phyloP scores from a whole-genome alignment of 2,329 filamentous ascomycete genomes.

The Xylaria sp. region DNA sequence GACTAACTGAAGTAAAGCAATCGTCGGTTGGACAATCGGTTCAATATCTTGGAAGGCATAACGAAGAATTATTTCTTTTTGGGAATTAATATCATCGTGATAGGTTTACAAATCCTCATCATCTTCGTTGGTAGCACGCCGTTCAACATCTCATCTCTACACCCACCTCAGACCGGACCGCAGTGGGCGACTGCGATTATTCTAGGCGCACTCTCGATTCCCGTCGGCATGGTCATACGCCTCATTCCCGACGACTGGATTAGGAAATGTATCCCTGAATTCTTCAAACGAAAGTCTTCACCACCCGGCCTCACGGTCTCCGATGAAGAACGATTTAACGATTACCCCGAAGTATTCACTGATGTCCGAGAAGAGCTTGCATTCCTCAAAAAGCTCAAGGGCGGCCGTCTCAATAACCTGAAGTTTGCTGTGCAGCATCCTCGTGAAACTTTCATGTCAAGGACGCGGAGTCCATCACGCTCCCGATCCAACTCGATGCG shows the following conservation, averaged over 20 bases:
- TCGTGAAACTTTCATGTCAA: slow-evolving; percentile 71
- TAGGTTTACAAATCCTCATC: slow-evolving; percentile 89
- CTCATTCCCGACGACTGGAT: slow-evolving; percentile 80
- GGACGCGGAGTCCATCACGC: slow-evolving; percentile 71
- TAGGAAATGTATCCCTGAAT: slow-evolving; percentile 62
- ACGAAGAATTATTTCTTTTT: slow-evolving; percentile 90
- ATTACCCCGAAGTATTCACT: slow-evolving; percentile 77
- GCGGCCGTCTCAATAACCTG: slow-evolving; percentile 82
- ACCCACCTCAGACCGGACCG: slow-evolving; percentile 67
- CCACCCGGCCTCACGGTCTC: slow-evolving; percentile 69
- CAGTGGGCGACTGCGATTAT: slow-evolving; percentile 92
- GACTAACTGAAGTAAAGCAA: slow-evolving; percentile 65
- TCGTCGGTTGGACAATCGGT: slow-evolving; percentile 90
- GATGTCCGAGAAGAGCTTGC: slow-evolving; percentile 84
- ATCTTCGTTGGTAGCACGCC: slow-evolving; percentile 85
- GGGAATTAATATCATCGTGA: slow-evolving; percentile 85
- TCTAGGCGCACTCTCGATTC: slow-evolving; percentile 85
- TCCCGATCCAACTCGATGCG: slow-evolving; percentile 72
- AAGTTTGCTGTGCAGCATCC: slow-evolving; percentile 83
- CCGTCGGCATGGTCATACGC: slow-evolving; percentile 83
- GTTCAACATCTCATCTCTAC: slow-evolving; percentile 74
- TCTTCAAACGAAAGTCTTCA: slow-evolving; percentile 62
- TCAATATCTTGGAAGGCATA: slow-evolving; percentile 95
- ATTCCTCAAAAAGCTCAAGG: slow-evolving; percentile 83
- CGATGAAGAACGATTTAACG: slow-evolving; percentile 72